Base-by-base conservation (phyloP, 2,329 filamentous ascomycete species). In the Nothomitra cinnamomea region DNA sequence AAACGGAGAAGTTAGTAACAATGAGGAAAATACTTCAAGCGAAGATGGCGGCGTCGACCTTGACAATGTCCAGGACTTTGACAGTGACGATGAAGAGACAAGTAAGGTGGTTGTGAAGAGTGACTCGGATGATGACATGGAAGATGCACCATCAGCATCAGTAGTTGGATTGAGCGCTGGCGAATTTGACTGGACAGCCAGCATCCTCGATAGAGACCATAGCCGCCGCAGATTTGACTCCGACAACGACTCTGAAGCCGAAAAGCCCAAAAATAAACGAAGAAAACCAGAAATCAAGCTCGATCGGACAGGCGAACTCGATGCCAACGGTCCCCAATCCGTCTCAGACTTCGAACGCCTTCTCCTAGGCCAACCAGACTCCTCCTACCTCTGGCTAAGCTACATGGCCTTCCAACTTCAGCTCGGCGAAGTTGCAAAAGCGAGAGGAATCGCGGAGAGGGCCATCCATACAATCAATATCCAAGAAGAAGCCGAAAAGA, bases 341-440 rank as follows among this genome's bases (percentile, higher is more conserved):
- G 78, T 86, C 15, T 86, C 85, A 57, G 94, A 98, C 67, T 98
- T 88, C 66, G 94, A 98, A 70, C 83, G 92, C 60, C 80, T 95
- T 22, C 78, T 98, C 42, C 79, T 98, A 21, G 87, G 88, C 54
- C 85, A 94, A 65, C 88, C 92, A 1, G 88, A 96, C 69, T 90
- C 86, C n/a, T 94, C 90, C 0, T 75, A 83, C 57, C 77, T 96
- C 25, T 98, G 92, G 92, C 86, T 95, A 53, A 79, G 87, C 59
- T 98, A 98, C 70, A 96, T 98, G 87, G 88, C 89, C n/a, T 94
- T 94, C 76, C 87, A 96, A 69, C 82, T 95, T 67, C 84, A 94
- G 64, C 78, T 94, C 52, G 87, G 87, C 64, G 92, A 98, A 68
- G 75, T 94, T 19, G 80, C 83, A 57, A 92, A 88, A 68, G 89